Percentiles rank a stretch among this genome's conserved stretches.
Evolutionary conservation across 495 filamentous ascomycete genomes (phyloP).

Genomic region (Penicillium salamii): DNA sequence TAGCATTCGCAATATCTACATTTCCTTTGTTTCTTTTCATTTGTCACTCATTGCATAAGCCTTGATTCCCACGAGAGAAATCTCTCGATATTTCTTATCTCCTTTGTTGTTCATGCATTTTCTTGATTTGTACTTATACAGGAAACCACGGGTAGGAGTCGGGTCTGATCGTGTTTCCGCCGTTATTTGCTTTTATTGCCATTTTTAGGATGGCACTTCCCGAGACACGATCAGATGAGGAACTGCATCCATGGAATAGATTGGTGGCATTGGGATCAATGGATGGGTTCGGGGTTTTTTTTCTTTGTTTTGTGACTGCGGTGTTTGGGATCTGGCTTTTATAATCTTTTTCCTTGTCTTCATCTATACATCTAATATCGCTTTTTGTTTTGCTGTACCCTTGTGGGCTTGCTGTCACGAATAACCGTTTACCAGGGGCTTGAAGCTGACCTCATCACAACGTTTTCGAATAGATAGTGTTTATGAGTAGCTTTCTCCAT

Average conservation of each 20-base stretch:
- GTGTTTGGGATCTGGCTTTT: constrained; percentile 20
- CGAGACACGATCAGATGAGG: constrained; percentile 33
- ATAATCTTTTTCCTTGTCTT: constrained; percentile 2
- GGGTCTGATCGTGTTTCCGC: constrained; percentile 25
- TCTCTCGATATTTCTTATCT: constrained; percentile 19
- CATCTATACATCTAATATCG: constrained; percentile 18
- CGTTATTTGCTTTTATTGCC: constrained; percentile 17
- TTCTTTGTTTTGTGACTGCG: constrained; percentile 17
- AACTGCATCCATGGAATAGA: constrained; percentile 27
- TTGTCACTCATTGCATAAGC: constrained; percentile 17
- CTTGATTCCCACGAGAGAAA: constrained; percentile 27
- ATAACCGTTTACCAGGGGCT: not conserved
- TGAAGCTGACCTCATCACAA: not conserved
- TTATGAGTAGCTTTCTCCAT: too few species aligned
- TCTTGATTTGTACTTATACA: constrained; percentile 28
- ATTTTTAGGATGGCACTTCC: constrained; percentile 27
- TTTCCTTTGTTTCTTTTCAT: constrained; percentile 20
- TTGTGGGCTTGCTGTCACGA: not conserved
- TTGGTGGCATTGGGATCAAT: constrained; percentile 1
- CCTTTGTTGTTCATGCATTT: constrained; percentile 20
- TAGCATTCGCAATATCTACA: constrained; percentile 14
- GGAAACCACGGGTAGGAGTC: constrained; percentile 35
- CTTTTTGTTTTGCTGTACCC: not conserved
- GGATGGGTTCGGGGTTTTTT: constrained; percentile 23
- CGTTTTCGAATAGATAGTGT: too few species aligned